Conservation (phyloP, 805 yeast species). For the Isabelozyma heimii region DNA sequence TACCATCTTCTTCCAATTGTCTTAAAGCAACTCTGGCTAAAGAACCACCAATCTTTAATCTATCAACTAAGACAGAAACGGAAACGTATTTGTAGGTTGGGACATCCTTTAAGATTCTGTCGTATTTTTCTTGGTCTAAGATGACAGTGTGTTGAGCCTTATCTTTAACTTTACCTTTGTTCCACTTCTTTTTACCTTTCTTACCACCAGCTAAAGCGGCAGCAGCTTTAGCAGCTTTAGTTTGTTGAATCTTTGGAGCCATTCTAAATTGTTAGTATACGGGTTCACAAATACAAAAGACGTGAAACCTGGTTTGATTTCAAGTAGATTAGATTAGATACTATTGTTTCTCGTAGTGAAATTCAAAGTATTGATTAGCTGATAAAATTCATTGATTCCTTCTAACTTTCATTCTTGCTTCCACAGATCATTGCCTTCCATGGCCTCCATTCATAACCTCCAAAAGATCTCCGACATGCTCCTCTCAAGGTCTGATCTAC, state of each 20-base stretch:
- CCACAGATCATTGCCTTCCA: too few species aligned
- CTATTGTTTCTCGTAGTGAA: neutral
- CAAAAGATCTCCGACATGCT: too few species aligned
- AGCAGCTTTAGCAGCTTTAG: constrained; percentile 99
- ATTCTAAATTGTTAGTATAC: constrained; percentile 49
- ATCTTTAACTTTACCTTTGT: constrained; percentile 99
- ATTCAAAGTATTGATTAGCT: neutral
- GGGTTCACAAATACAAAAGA: neutral
- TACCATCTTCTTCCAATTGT: constrained; percentile 93
- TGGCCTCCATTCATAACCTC: too few species aligned
- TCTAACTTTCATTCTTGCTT: too few species aligned
- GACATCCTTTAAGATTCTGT: constrained; percentile 98
- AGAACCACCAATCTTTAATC: constrained; percentile 99
- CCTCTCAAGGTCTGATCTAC: neutral
- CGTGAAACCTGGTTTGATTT: neutral
- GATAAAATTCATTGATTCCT: too few species aligned
- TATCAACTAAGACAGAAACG: constrained; percentile 97
- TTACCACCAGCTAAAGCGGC: constrained; percentile 99
- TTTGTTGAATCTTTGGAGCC: constrained; percentile 99
- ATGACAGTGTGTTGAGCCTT: constrained; percentile 98
- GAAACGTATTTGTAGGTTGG: constrained; percentile 99
- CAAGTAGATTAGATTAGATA: neutral
- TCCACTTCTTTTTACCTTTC: constrained; percentile 99
- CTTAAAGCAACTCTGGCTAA: constrained; percentile 96
- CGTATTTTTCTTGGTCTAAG: constrained; percentile 97